Evolutionary conservation across 768 basidiomycete species (phyloP).

Genomic region (Rhodotorula diobovata): DNA sequence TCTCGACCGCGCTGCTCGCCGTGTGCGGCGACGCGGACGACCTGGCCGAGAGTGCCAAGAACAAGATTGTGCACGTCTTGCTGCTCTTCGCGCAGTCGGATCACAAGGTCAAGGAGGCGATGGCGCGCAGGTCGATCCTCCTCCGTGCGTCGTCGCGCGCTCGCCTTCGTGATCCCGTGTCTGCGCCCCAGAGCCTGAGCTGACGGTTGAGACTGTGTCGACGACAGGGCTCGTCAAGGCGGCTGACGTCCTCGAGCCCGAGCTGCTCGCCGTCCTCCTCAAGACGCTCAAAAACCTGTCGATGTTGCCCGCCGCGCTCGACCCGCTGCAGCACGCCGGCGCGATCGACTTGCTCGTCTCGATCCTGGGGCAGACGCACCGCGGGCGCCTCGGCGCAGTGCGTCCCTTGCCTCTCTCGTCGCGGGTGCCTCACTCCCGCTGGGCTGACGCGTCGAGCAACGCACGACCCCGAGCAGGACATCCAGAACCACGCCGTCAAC

Average conservation of each 20-base stretch:
- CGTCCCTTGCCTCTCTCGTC: neutral
- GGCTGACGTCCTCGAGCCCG: conserved; percentile 79
- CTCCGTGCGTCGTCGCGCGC: conserved; percentile 60
- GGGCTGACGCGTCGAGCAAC: neutral
- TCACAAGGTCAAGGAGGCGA: conserved; percentile 82
- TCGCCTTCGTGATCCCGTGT: neutral
- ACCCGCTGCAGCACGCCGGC: conserved; percentile 92
- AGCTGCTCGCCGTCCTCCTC: conserved; percentile 78
- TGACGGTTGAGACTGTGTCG: neutral
- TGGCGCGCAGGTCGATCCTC: conserved; percentile 83
- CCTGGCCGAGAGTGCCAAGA: conserved; percentile 64
- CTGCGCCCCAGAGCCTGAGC: neutral
- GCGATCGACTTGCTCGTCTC: conserved; percentile 84
- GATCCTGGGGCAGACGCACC: conserved; percentile 73
- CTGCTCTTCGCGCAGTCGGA: conserved; percentile 92
- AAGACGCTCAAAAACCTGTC: conserved; percentile 95
- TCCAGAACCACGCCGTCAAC: conserved; percentile 94
- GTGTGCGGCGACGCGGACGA: conserved; percentile 64
- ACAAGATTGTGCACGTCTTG: conserved; percentile 81
- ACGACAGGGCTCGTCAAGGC: conserved; percentile 72
- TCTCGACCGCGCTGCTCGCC: conserved; percentile 81
- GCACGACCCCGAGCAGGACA: conserved; percentile 63
- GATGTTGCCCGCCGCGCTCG: conserved; percentile 82
- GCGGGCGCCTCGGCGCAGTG: conserved; percentile 75
- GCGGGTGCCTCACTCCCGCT: neutral